A percentile compares a stretch with the other conserved stretches of the same genome.
Evolutionary conservation across 2,329 filamentous ascomycete species (phyloP).

Genomic region (Talaromyces sp.): DNA sequence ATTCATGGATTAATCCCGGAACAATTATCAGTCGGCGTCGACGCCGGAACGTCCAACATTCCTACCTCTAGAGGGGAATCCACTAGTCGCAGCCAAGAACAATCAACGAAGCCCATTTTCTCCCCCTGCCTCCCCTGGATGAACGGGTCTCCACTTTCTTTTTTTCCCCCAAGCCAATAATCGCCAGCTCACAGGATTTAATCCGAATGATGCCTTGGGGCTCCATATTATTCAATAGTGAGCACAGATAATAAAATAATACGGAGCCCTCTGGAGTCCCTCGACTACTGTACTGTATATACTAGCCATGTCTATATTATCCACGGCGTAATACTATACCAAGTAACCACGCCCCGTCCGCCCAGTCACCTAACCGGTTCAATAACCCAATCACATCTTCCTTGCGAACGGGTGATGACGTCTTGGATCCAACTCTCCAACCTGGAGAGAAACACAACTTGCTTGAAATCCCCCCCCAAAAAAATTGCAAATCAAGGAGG

Average conservation of each 20-base stretch:
- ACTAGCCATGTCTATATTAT: too few species aligned
- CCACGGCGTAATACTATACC: too few species aligned
- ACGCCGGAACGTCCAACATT: too few species aligned
- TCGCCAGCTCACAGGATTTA: too few species aligned
- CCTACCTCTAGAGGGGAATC: slow-evolving; percentile 5
- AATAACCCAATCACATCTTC: slow-evolving; percentile 11
- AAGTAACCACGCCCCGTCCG: too few species aligned
- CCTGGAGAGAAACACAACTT: not conserved
- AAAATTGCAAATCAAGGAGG: slow-evolving; percentile 1
- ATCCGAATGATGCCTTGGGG: too few species aligned
- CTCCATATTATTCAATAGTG: too few species aligned
- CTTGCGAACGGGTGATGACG: slow-evolving; percentile 18
- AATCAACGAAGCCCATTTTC: slow-evolving; percentile 16
- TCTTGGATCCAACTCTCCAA: slow-evolving; percentile 6
- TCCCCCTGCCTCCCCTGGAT: slow-evolving; percentile 8
- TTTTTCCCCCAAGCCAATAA: not conserved
- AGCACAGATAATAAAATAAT: too few species aligned
- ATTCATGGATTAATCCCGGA: slow-evolving; percentile 29
- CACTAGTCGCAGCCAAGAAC: slow-evolving; percentile 28
- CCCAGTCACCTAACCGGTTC: too few species aligned
- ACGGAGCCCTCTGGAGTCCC: too few species aligned
- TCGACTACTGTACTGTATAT: too few species aligned
- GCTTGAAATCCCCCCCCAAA: slow-evolving; percentile 15
- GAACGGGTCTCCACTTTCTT: slow-evolving; percentile 7
- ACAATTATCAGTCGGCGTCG: slow-evolving; percentile 1